A percentile compares a stretch with the other conserved stretches of the same genome.
Evolutionary conservation across 805 yeast species (phyloP).

Genomic region (Saturnispora mendoncae): DNA sequence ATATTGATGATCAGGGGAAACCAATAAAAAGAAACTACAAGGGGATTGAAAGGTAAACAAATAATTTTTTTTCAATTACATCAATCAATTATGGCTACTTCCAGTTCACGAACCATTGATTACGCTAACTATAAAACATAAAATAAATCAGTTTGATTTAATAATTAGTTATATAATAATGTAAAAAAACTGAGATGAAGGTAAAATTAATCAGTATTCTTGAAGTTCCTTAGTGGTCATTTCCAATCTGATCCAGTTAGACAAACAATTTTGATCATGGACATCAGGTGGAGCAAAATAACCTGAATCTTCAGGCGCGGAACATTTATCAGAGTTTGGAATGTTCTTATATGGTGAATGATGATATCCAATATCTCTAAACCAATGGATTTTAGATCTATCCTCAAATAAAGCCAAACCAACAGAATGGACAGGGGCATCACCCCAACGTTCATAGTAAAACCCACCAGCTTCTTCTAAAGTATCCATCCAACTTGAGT

Average conservation of each 20-base stretch:
- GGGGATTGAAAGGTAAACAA: too few relatives aligned
- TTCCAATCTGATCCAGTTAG: slow-evolving; percentile 31
- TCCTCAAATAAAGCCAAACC: slow-evolving; percentile 70
- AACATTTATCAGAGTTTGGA: slow-evolving; percentile 54
- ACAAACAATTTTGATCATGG: slow-evolving; percentile 28
- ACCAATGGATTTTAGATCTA: slow-evolving; percentile 70
- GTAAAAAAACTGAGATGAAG: neutral
- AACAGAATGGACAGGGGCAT: slow-evolving; percentile 80
- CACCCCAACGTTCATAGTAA: slow-evolving; percentile 90
- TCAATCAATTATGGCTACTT: too few relatives aligned
- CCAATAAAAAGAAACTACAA: too few relatives aligned
- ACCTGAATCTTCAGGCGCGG: slow-evolving; percentile 27
- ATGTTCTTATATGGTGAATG: slow-evolving; percentile 73
- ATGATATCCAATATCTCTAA: slow-evolving; percentile 71
- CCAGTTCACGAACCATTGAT: too few relatives aligned
- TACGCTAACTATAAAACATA: too few relatives aligned
- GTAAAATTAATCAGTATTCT: slow-evolving; percentile 17
- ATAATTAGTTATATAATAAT: neutral
- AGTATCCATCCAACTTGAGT: slow-evolving; percentile 54
- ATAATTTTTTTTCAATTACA: too few relatives aligned
- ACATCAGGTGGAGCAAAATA: slow-evolving; percentile 29
- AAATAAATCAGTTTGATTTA: too few relatives aligned
- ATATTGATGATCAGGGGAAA: too few relatives aligned
- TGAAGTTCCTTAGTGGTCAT: slow-evolving; percentile 29
- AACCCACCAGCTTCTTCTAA: slow-evolving; percentile 73